phyloP scores from a whole-genome alignment of 108 stramenopile genomes.

The Pseudonitzschia delicatissima region DNA sequence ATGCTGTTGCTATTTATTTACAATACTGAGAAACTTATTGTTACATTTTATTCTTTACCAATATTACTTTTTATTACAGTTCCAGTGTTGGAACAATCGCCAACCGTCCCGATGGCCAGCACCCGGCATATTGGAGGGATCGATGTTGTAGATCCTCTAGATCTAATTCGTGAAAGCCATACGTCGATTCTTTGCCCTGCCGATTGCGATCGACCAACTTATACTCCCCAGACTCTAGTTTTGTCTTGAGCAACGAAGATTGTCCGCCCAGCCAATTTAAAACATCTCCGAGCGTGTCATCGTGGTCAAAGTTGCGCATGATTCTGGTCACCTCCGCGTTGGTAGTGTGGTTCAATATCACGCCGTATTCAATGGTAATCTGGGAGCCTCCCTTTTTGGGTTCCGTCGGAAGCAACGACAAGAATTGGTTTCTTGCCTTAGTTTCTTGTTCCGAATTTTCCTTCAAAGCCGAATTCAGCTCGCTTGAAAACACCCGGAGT shows the following conservation, averaged over 20 bases:
- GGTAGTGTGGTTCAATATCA: background rate
- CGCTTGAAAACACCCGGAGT: constrained; percentile 30
- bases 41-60: too few relatives aligned
- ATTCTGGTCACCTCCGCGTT: constrained; percentile 3
- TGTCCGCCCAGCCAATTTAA: constrained; percentile 80
- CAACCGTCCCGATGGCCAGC: constrained; percentile 77
- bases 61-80: background rate
- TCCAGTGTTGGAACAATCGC: constrained; percentile 50
- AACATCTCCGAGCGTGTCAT: constrained; percentile 75
- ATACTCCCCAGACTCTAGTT: constrained; percentile 67
- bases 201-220: constrained; percentile 68
- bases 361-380: constrained; percentile 33
- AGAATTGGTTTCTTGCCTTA: constrained; percentile 32
- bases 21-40: too few relatives aligned
- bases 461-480: constrained; percentile 30
- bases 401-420: constrained; percentile 66
- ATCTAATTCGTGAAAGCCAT: constrained; percentile 15
- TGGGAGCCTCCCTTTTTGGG: constrained; percentile 52
- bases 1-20: too few relatives aligned
- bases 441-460: constrained; percentile 35
- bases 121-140: constrained; percentile 76
- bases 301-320: constrained; percentile 73
- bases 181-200: constrained; percentile 12
- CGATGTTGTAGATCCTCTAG: constrained; percentile 30
- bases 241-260: constrained; percentile 51